Conservation (phyloP, 176 grass and related monocot species). For the Melocanna baccifera region DNA sequence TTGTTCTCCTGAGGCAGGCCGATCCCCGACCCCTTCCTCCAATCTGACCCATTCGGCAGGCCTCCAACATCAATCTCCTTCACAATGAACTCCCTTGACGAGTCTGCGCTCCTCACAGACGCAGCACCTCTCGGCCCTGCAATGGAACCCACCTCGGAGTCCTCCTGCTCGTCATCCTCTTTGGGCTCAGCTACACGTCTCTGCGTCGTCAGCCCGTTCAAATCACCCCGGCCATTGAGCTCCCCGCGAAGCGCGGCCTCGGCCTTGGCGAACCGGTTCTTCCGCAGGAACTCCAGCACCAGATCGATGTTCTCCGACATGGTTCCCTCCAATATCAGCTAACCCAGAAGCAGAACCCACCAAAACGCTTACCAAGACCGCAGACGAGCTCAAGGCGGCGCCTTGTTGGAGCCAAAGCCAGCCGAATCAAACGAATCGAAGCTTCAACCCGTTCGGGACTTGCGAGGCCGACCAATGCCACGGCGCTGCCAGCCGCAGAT, state of each 20-base stretch:
- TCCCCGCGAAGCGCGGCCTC: constrained; percentile 83
- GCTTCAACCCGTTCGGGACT: background rate
- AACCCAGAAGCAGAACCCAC: background rate
- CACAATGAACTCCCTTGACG: constrained; percentile 82
- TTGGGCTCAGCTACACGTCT: constrained; percentile 11
- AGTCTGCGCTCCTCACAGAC: constrained; percentile 41
- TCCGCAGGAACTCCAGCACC: constrained; percentile 83
- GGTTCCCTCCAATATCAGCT: constrained; percentile 43
- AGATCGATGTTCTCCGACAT: constrained; percentile 90
- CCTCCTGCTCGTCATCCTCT: constrained; percentile 34
- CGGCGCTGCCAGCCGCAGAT: constrained; percentile 31
- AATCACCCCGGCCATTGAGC: constrained; percentile 48
- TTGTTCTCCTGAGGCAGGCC: constrained; percentile 34
- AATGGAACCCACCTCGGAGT: constrained; percentile 26
- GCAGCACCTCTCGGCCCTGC: constrained; percentile 27
- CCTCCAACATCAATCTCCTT: constrained; percentile 86
- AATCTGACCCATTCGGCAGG: constrained; percentile 36
- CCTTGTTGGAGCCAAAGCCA: background rate
- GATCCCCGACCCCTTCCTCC: constrained; percentile 47
- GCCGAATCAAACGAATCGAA: constrained; percentile 6
- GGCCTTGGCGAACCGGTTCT: constrained; percentile 80
- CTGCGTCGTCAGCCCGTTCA: constrained; percentile 6
- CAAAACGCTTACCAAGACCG: constrained; percentile 6
- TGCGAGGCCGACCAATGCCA: constrained; percentile 16
- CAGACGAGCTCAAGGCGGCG: constrained; percentile 17